Evolutionary conservation across 2,329 filamentous ascomycete species (phyloP), one percentile per base, ranked within the genome.

Genomic region (Corynespora cassiicola): DNA sequence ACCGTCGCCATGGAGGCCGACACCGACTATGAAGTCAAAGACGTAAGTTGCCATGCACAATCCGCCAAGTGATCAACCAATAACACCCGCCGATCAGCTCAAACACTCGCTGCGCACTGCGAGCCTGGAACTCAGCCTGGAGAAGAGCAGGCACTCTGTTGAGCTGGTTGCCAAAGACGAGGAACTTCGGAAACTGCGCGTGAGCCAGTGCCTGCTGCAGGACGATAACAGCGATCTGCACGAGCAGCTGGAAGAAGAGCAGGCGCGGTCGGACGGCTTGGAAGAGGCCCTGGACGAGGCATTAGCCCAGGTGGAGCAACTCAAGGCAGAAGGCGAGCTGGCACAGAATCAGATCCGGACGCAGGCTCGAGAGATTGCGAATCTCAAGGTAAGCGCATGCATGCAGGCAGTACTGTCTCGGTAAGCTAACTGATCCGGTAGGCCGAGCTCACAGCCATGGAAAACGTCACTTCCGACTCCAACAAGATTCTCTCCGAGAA

Each of bases 161-260:
- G 80, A 88, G 36, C 73, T 85, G 8, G 76, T 95, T 38, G 73
- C 82, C 51, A 87, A 88, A 56, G 83, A 90, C 50, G 91, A 97
- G 65, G 82, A 85, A 43, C 75, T 81, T 24, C 84, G 91, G 31
- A 79, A 84, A 49, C 69, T 90, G 35, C 82, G 82, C 51, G 51
- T 66, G 17, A 76, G 92, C 45, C 81, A 85, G 47, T 76, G 85
- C 37, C 71, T 91, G 36, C 69, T 90, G n/a, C 73, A 85, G 46
- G 83, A 91, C 50, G 86, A 95, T 47, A 88, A 86, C 48, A 80
- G 84, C 31, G 76, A 80, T 7, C 69, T 96, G 18, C 80, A 82
- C 49, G 79, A 84, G 28, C 77, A 85, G 47, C 65, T 91, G 12
- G 68, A 75, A 4, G 71, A 81, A 24, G 79, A 80, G 50, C 80